Evolutionary conservation across 495 filamentous ascomycete genomes (phyloP), one percentile per base, ranked within the genome.

Genomic region (Penicillium angulare): DNA sequence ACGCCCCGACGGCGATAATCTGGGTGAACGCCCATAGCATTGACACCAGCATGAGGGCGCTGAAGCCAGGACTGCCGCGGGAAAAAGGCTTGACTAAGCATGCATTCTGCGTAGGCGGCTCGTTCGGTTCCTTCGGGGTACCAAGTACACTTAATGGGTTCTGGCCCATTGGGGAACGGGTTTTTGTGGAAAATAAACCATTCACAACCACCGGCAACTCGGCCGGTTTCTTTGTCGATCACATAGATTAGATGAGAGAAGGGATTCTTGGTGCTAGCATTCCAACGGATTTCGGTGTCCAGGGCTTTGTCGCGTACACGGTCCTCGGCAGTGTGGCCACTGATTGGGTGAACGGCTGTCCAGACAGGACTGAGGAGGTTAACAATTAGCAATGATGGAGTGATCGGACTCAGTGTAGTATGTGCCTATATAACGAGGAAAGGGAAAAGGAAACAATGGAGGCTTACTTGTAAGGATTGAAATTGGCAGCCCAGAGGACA

Each of bases 21-120:
- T 0, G 72, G 69, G 29, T 68, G 61, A 2, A 65, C 61, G n/a
- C 63, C 60, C 38, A 70, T 56, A 26, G 57, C 57, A 45, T 64
- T 63, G 9, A 68, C 52, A 45, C 65, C 68, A 56, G 56, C 56
- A 41, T 59, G 56, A 8, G 51, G 42, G 8, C 56, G 39, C 29
- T 48, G 42, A 7, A 59, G 49, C 51, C 56, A 59, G 5, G 13
- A 47, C 24, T 52, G 51, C 5, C 56, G 36, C 10, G 47, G 43
- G 36, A 55, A 52, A 24, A 55, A 49, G 12, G 39, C 44, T 21
- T 57, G 54, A 8, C 15, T 44, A 7, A 52, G 35, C 35, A 52
- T 39, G 0, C 21, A 15, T 6, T 38, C 29, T 2, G 49, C 49
- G 27, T 44, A 52, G n/a, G 52, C 54, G 4, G 49, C 49, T n/a